phyloP scores from a whole-genome alignment of 2,329 filamentous ascomycete genomes.

The Thielaviopsis musarum region DNA sequence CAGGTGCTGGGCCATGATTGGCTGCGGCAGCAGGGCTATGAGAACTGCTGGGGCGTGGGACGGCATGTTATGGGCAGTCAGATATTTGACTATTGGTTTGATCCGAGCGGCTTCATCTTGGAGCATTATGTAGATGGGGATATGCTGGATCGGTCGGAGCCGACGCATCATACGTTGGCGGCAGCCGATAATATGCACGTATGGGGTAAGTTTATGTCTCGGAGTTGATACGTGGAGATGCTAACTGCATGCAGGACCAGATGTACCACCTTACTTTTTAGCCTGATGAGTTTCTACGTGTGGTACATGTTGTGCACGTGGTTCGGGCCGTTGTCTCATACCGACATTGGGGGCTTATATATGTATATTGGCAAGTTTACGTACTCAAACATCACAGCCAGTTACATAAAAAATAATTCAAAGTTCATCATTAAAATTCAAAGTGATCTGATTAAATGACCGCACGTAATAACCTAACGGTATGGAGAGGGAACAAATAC shows the following conservation, averaged over 20 bases:
- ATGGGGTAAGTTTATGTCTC: slow-evolving; percentile 22
- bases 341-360: too few species aligned
- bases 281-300: not conserved
- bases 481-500: too few species aligned
- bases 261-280: slow-evolving; percentile 13
- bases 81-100: slow-evolving; percentile 39
- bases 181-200: slow-evolving; percentile 27
- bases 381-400: too few species aligned
- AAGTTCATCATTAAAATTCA: too few species aligned
- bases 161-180: slow-evolving; percentile 24
- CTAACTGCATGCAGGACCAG: slow-evolving; percentile 9
- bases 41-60: slow-evolving; percentile 53
- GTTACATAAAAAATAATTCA: too few species aligned
- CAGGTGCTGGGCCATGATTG: slow-evolving; percentile 56
- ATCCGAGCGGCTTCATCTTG: slow-evolving; percentile 44
- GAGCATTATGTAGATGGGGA: slow-evolving; percentile 60
- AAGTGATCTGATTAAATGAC: too few species aligned
- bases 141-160: slow-evolving; percentile 37
- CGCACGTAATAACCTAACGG: too few species aligned
- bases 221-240: not conserved
- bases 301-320: too few species aligned
- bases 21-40: slow-evolving; percentile 44
- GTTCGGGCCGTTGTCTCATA: too few species aligned
- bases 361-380: too few species aligned
- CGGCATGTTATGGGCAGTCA: slow-evolving; percentile 53